Base-by-base conservation (phyloP, 2,329 filamentous ascomycete species). In the Thelonectria discophora region DNA sequence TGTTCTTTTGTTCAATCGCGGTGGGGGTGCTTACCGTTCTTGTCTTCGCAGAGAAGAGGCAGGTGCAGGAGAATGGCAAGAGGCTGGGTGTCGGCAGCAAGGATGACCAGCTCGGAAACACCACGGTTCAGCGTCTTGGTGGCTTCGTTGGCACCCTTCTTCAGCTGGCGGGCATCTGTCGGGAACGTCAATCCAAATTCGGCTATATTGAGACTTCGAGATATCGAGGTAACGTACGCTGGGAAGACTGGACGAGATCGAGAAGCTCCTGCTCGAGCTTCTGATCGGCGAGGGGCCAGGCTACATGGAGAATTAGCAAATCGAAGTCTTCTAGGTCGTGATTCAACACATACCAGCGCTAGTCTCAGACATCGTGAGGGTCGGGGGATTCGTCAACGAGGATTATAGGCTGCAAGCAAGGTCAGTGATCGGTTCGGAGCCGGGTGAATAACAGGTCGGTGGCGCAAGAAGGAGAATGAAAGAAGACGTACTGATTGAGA, bases 101-200 rank as follows among this genome's bases (percentile, higher is more conserved):
- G 88, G 71, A 98, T 86, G 74, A 97, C 89, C 67, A 98, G 83
- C 81, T 98, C 94, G 70, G 88, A 88, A 65, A 94, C 93, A 81
- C 94, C 94, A 71, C 94, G 90, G 83, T 95, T 96, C 52, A 97
- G 85, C 1, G 92, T 91, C 85, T 97, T 97, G 75, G 92, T 97
- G 49, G 77, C 77, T 73, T 69, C 46, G 65, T 62, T 94, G 76
- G 91, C 92, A 65, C 92, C 92, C 84, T 95, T 96, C 85, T 95
- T 95, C 69, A 94, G 80, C 84, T 95, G 92, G 53, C 89, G 85
- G 74, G 86, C 84, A 80, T 90, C 74, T 72, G 49, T 53, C 10
- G 24, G 15, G 15, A 51, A 27, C 27, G 54, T 66, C 64, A 57
- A 60, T 55, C 27, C 8, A 20, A 24, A 40, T 64, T 50, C 63